Conservation (phyloP, 208 protist genomes). For the Entamoeba invadens region DNA sequence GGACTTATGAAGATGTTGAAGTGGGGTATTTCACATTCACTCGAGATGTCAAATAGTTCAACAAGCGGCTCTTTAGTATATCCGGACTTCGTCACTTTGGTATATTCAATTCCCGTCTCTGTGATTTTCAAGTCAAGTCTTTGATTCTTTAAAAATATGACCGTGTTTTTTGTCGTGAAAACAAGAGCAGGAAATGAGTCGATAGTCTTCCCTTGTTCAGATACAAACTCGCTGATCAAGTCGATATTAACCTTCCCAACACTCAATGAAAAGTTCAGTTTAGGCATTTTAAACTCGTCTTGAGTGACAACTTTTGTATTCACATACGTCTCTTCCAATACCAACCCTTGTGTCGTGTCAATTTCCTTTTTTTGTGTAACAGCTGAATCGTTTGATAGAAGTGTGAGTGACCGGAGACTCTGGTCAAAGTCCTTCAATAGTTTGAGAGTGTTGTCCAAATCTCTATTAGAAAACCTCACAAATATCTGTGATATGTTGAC, state of each 20-base stretch:
- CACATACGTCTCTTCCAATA: neutral
- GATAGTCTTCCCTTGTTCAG: neutral
- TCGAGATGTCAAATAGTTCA: neutral
- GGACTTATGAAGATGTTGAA: neutral
- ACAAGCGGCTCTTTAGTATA: neutral
- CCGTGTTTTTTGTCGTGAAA: neutral
- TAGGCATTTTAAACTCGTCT: neutral
- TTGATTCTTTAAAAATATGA: neutral
- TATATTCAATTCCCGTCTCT: neutral
- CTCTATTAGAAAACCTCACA: neutral
- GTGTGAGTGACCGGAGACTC: neutral
- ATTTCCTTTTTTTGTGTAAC: neutral
- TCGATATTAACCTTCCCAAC: neutral
- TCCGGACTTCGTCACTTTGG: neutral
- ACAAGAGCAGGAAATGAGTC: neutral
- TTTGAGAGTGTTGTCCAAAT: neutral
- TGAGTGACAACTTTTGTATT: neutral
- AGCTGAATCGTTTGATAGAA: neutral
- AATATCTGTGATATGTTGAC: neutral
- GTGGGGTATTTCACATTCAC: neutral
- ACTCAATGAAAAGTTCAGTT: neutral
- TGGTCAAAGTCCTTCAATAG: neutral
- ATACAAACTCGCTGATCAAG: neutral
- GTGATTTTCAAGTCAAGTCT: neutral
- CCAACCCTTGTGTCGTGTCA: neutral